Conservation (phyloP, 2,329 filamentous ascomycete species). For the Cryphonectria naterciae region DNA sequence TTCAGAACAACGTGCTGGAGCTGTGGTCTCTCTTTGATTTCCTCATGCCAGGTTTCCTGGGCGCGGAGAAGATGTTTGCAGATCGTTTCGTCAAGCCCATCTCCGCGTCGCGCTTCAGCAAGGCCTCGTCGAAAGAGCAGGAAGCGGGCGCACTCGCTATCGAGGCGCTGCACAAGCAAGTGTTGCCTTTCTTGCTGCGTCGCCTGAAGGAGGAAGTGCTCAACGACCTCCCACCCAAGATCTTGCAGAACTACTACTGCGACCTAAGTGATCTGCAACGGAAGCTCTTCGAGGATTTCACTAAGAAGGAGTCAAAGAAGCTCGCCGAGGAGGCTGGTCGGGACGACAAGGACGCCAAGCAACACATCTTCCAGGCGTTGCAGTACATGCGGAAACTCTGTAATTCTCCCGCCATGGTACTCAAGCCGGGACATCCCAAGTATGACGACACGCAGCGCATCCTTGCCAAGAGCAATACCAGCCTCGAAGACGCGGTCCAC, state of each 20-base stretch:
- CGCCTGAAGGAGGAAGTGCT: conserved; percentile 97
- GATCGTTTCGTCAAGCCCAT: conserved; percentile 96
- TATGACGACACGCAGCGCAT: conserved; percentile 87
- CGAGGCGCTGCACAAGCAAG: conserved; percentile 98
- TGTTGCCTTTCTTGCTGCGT: conserved; percentile 91
- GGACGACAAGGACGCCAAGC: conserved; percentile 90
- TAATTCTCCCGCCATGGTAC: conserved; percentile 94
- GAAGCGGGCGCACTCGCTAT: conserved; percentile 95
- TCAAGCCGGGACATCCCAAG: conserved; percentile 90
- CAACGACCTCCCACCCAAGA: conserved; percentile 95
- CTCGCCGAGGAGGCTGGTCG: conserved; percentile 81
- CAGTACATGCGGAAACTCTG: conserved; percentile 99
- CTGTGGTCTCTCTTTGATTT: conserved; percentile 99
- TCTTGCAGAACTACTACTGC: conserved; percentile 98
- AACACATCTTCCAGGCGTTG: conserved; percentile 97
- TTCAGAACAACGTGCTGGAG: conserved; percentile 96
- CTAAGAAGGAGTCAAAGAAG: conserved; percentile 88
- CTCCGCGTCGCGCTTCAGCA: conserved; percentile 90
- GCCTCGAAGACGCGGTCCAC: conserved; percentile 81
- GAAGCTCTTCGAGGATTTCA: conserved; percentile 95
- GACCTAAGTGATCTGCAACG: conserved; percentile 93
- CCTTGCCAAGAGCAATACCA: conserved; percentile 77
- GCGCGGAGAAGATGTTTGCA: conserved; percentile 91
- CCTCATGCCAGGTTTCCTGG: conserved; percentile 97
- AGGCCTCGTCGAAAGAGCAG: conserved; percentile 97